Conservation (phyloP, 768 basidiomycete genomes). For the Tulasnella calospora region DNA sequence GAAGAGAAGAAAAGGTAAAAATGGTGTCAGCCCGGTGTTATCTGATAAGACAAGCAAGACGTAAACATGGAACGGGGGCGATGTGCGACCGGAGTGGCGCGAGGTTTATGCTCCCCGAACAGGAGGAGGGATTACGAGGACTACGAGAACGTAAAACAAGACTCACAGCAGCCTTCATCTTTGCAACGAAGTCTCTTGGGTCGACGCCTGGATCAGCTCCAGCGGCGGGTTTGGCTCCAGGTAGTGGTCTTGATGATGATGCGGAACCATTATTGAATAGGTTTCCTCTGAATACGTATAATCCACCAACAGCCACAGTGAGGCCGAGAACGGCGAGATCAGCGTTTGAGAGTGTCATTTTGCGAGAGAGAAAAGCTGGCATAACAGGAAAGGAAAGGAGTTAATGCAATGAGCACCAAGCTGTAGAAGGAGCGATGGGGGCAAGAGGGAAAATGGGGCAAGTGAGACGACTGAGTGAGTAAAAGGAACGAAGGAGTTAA, state of each 20-base stretch:
- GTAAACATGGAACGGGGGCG: background rate
- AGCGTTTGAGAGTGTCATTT: slow-evolving; percentile 15
- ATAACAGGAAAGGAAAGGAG: background rate
- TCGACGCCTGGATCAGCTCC: slow-evolving; percentile 66
- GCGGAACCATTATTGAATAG: background rate
- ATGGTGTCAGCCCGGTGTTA: slow-evolving; percentile 6
- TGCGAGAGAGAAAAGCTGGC: background rate
- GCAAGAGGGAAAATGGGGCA: background rate
- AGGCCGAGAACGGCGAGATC: slow-evolving; percentile 23
- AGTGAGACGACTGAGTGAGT: background rate
- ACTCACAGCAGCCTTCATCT: slow-evolving; percentile 90
- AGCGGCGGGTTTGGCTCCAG: background rate
- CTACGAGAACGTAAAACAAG: background rate
- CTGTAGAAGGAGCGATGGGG: background rate
- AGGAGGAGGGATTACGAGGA: background rate
- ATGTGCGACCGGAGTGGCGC: background rate
- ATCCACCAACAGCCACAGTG: slow-evolving; percentile 20
- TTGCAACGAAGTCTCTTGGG: slow-evolving; percentile 88
- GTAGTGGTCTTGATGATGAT: slow-evolving; percentile 12
- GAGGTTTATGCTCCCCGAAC: background rate
- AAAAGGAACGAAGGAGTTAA: background rate
- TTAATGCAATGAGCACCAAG: background rate
- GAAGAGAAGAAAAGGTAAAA: background rate
- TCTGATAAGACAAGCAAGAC: background rate
- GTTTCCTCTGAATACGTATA: slow-evolving; percentile 18